Conservation (phyloP, 139 green algal genomes). For the Chlorella ohadii region DNA sequence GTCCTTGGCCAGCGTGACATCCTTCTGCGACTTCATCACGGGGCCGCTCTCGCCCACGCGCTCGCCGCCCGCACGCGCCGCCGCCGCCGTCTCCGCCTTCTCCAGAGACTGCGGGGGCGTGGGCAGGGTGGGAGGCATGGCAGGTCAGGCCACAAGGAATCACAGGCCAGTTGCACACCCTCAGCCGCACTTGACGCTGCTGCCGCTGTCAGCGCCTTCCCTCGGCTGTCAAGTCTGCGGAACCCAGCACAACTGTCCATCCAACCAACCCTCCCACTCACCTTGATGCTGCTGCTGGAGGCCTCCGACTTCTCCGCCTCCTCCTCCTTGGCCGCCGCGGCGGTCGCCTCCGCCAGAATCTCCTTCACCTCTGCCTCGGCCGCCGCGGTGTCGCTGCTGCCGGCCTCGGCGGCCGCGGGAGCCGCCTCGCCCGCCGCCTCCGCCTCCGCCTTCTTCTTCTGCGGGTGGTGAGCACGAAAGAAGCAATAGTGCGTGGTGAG, state of each 20-base stretch:
- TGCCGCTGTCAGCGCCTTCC: too few species aligned
- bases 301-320: conserved; percentile 6
- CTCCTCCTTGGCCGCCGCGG: conserved; percentile 27
- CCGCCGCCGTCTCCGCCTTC: conserved; percentile 58
- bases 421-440: conserved; percentile 44
- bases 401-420: conserved; percentile 19
- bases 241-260: too few species aligned
- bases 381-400: conserved; percentile 34
- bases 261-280: too few species aligned
- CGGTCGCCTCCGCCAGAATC: conserved; percentile 36
- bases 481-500: too few species aligned
- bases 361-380: conserved; percentile 40
- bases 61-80: conserved; percentile 42
- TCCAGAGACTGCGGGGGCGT: conserved; percentile 26
- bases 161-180: too few species aligned
- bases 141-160: too few species aligned
- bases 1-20: conserved; percentile 91
- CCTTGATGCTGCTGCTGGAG: background rate
- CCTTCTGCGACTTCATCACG: conserved; percentile 84
- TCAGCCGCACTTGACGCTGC: too few species aligned
- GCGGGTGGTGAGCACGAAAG: too few species aligned
- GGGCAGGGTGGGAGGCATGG: too few species aligned
- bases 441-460: conserved; percentile 44
- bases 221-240: too few species aligned
- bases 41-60: conserved; percentile 9